Conservation (phyloP, 169 alveolate genomes). For the Toxoplasma gondii region DNA sequence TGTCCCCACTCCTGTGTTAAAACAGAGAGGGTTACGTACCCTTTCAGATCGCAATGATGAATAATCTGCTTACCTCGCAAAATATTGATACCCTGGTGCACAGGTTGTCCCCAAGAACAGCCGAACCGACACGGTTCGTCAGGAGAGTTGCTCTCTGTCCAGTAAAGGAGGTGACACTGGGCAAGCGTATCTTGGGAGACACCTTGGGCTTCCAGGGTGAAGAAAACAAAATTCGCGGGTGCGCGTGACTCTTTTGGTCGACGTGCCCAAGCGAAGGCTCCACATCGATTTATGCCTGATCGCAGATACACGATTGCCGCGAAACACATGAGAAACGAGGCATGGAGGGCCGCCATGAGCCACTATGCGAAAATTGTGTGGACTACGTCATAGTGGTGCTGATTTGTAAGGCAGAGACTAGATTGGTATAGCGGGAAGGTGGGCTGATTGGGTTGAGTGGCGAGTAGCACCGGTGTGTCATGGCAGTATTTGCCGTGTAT, state of each 20-base stretch:
- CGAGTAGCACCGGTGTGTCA: too few species aligned
- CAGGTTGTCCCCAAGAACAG: neutral
- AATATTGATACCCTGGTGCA: neutral
- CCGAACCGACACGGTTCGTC: slow-evolving; percentile 3
- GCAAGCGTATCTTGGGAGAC: neutral
- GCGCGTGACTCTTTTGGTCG: neutral
- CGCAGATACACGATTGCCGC: neutral
- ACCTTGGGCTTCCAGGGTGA: neutral
- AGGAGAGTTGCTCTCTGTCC: neutral
- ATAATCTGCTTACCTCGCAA: neutral
- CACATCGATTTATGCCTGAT: neutral
- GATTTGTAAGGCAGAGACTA: too few species aligned
- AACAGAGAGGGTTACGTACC: neutral
- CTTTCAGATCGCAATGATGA: neutral
- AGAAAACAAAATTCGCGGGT: neutral
- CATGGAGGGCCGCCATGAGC: neutral
- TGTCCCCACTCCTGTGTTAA: neutral
- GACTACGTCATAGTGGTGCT: too few species aligned
- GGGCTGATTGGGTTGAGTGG: too few species aligned
- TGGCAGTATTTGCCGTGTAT: too few species aligned
- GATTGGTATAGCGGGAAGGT: too few species aligned
- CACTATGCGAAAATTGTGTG: neutral
- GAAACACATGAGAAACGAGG: neutral
- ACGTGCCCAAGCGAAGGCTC: neutral
- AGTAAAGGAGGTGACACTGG: slow-evolving; percentile 13